Conservation (phyloP, 176 grass and related monocot species). For the Oryza australiensis region DNA sequence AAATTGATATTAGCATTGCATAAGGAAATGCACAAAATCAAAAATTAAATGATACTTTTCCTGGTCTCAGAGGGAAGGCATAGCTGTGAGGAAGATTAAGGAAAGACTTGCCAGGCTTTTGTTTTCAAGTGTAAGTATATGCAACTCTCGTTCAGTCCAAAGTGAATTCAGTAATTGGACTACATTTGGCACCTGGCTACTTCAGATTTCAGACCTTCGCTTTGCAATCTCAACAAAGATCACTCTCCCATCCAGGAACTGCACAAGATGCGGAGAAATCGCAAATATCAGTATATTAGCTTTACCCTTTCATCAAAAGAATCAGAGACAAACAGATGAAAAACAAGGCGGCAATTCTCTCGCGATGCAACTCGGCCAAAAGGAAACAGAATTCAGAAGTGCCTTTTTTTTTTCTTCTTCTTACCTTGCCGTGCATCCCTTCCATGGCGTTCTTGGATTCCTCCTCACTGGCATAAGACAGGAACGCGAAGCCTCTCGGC, state of each 20-base stretch:
- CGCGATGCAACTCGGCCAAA: neutral
- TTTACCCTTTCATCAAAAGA: neutral
- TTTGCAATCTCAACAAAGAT: conserved; percentile 76
- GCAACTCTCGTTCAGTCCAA: neutral
- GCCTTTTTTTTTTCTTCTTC: neutral
- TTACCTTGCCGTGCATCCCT: conserved; percentile 85
- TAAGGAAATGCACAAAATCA: neutral
- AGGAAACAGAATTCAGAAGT: neutral
- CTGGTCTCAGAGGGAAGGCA: neutral
- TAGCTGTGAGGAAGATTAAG: neutral
- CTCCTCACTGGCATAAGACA: conserved; percentile 54
- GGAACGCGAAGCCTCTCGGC: conserved; percentile 70
- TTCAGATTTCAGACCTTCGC: conserved; percentile 42
- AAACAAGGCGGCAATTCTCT: neutral
- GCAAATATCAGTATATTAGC: conserved; percentile 4
- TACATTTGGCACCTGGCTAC: neutral
- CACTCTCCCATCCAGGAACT: conserved; percentile 81
- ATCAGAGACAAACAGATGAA: neutral
- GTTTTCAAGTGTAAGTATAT: neutral
- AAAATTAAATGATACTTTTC: neutral
- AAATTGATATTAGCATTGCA: neutral
- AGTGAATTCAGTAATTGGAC: neutral
- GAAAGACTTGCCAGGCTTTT: neutral
- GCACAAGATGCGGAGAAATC: conserved; percentile 14
- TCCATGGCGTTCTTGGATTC: conserved; percentile 63